Evolutionary conservation across 2,329 filamentous ascomycete species (phyloP), one percentile per base, ranked within the genome.

Genomic region (Ophiosphaerella herpotricha): DNA sequence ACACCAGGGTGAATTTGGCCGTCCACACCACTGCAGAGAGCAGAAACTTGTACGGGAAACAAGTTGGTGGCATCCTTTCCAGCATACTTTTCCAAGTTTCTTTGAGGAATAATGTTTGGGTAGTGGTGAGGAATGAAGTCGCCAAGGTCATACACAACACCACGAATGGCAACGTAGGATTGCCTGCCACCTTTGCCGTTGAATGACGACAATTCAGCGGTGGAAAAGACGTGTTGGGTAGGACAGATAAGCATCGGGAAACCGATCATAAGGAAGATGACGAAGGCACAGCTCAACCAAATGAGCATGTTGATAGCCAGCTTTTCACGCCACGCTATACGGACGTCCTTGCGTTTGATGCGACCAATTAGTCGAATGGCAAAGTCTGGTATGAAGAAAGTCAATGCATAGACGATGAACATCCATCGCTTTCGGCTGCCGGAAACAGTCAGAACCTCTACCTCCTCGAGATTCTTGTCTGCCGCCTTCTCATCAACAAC

Each of bases 241-340:
- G 94, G 94, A 74, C 94, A 99, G 66, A 99, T 91, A 57, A 97
- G 76, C 60, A 81, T 77, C 1, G 95, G 95, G 68, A 99, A 95
- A 47, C 86, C 82, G 53, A 97, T 73, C 76, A 97, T 91, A 80
- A 99, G 89, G 79, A 99, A 99, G 48, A 88, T 83, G 24, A 90
- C 85, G 41, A 89, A 74, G 13, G 77, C 78, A 75, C 93, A 97
- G 70, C 82, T 84, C 49, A 93, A 78, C 94, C 95, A 99, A 70
- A 99, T 99, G 68, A 97, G 82, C 72, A 99, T 81, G 78, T 99
- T 99, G 81, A 99, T 99, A 46, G 94, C 93, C 51, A 99, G 73
- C 80, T 99, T 99, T 74, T 99, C 94, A 68, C 94, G 84, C 94
- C 94, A 99, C 0, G 94, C 94, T 71, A 89, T 82, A 21, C 92